phyloP scores from a whole-genome alignment of 768 basidiomycete genomes.

The Leccinum arenicola region DNA sequence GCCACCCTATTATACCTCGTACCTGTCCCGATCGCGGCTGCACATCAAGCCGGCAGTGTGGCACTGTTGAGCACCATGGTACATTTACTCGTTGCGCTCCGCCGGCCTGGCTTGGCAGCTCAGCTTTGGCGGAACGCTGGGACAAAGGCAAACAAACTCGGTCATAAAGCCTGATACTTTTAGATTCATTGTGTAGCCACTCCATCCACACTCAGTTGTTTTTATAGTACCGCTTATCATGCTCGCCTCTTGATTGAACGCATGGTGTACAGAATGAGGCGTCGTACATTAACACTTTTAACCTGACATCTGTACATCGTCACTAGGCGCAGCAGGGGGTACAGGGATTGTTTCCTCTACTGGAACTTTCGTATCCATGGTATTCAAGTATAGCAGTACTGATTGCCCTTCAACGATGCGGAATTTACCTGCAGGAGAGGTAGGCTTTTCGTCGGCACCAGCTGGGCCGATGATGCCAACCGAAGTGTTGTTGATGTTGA shows the following conservation, averaged over 20 bases:
- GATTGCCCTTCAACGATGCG: constrained; percentile 84
- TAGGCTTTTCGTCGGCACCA: constrained; percentile 53
- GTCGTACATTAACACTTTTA: constrained; percentile 34
- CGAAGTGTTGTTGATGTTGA: constrained; percentile 90
- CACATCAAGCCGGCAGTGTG: constrained; percentile 95
- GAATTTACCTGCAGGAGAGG: constrained; percentile 61
- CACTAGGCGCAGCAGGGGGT: constrained; percentile 39
- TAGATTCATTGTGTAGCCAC: constrained; percentile 15
- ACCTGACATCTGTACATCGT: constrained; percentile 86
- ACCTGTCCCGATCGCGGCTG: constrained; percentile 86
- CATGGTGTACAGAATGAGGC: constrained; percentile 7
- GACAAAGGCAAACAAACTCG: constrained; percentile 14
- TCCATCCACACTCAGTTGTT: constrained; percentile 28
- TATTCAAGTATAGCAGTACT: constrained; percentile 70
- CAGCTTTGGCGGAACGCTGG: constrained; percentile 51
- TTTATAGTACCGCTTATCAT: not conserved
- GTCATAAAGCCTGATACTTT: constrained; percentile 3
- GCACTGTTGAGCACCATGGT: constrained; percentile 80
- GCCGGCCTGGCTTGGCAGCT: constrained; percentile 68
- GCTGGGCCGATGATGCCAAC: constrained; percentile 87
- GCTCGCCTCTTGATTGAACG: constrained; percentile 4
- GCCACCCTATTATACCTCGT: constrained; percentile 90
- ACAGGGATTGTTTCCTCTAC: constrained; percentile 39
- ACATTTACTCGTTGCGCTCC: constrained; percentile 68
- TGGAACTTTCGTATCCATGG: constrained; percentile 71